These are phyloP conservation scores for Escallonia rubra DNA, from an alignment of 129 eudicot genomes.

Conservation along the genomic window DNA sequence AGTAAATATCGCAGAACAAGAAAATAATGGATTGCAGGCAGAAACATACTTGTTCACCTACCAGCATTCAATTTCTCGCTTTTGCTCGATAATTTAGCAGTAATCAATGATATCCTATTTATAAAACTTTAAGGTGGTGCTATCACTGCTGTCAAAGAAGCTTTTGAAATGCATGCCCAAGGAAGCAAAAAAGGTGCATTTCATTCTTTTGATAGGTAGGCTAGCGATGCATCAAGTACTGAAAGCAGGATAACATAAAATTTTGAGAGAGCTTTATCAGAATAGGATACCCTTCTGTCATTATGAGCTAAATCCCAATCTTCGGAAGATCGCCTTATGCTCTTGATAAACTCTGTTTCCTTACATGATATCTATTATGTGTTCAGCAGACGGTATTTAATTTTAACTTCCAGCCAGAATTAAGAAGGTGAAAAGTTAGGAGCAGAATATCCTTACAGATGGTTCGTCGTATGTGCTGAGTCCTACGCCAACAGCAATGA, in stretches of 20 bases:
- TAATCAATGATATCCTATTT: not conserved
- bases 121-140: not conserved
- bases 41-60: not conserved
- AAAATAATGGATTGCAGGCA: not conserved
- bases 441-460: conserved; percentile 63
- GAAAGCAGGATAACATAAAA: no score
- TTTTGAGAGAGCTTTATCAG: no score
- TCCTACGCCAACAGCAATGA: conserved; percentile 90
- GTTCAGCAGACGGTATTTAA: no score
- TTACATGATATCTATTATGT: no score
- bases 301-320: no score
- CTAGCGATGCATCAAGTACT: no score
- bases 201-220: no score
- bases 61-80: not conserved
- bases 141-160: not conserved
- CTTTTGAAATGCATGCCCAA: no score
- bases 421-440: not conserved
- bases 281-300: no score
- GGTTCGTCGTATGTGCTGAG: conserved; percentile 97
- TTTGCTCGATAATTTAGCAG: not conserved
- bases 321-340: no score
- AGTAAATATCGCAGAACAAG: conserved; percentile 1
- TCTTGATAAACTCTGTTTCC: no score
- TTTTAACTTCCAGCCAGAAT: not conserved
- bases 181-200: no score